These are phyloP conservation scores for Alternaria hordeiaustralica DNA, from an alignment of 2,329 filamentous ascomycete genomes.

Conservation along the genomic window DNA sequence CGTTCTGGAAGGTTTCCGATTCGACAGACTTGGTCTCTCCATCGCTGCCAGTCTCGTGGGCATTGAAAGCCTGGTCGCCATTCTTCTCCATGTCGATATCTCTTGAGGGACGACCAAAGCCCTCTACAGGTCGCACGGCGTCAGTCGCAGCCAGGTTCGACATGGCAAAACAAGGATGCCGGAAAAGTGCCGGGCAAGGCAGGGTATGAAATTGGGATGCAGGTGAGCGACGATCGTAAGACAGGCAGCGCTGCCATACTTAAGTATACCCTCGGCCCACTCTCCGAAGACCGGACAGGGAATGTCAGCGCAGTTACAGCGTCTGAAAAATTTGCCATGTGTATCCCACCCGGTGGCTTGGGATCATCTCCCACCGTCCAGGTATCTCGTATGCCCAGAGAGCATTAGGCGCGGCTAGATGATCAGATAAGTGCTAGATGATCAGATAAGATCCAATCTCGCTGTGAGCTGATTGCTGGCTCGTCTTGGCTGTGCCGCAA, in stretches of 20 bases:
- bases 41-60: slow-evolving; percentile 15
- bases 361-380: slow-evolving; percentile 23
- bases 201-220: slow-evolving; percentile 19
- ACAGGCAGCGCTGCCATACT: slow-evolving; percentile 19
- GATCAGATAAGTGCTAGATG: slow-evolving; percentile 39
- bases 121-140: slow-evolving; percentile 20
- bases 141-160: slow-evolving; percentile 17
- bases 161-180: slow-evolving; percentile 18
- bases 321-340: slow-evolving; percentile 27
- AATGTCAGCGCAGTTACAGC: slow-evolving; percentile 15
- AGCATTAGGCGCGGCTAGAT: slow-evolving; percentile 26
- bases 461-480: slow-evolving; percentile 1
- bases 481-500: slow-evolving; percentile 11
- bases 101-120: slow-evolving; percentile 13
- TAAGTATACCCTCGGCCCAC: slow-evolving; percentile 21
- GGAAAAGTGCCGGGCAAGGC: slow-evolving; percentile 11
- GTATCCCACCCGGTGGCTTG: slow-evolving; percentile 29
- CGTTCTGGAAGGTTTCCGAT: slow-evolving; percentile 44
- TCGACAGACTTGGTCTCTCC: slow-evolving; percentile 23
- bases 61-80: slow-evolving; percentile 2
- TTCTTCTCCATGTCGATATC: slow-evolving; percentile 32
- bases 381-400: slow-evolving; percentile 23
- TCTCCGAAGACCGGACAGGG: slow-evolving; percentile 33
- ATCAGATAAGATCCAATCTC: slow-evolving; percentile 39
- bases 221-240: slow-evolving; percentile 14